A percentile compares a stretch with the other conserved stretches of the same genome.
Conservation (phyloP, 805 yeast species). For the Candida jianshihensis region DNA sequence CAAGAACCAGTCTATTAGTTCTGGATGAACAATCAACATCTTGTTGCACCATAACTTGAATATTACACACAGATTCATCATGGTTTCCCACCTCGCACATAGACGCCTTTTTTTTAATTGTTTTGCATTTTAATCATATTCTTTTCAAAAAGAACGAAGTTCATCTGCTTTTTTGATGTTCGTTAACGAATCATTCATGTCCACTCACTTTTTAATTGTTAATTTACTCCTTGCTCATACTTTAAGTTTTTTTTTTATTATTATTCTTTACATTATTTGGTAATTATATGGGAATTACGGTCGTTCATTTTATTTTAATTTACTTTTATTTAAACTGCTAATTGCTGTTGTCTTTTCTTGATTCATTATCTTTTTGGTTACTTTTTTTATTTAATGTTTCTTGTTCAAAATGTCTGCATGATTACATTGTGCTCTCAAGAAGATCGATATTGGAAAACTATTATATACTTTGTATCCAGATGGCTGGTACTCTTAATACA, state of each 20-base stretch:
- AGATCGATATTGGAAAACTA: no score
- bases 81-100: background rate
- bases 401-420: no score
- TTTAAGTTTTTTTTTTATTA: slow-evolving; percentile 1
- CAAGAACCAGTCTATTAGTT: slow-evolving; percentile 69
- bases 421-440: no score
- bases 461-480: no score
- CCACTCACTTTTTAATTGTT: slow-evolving; percentile 3
- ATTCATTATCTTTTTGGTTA: no score
- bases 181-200: slow-evolving; percentile 1
- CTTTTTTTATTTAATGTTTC: no score
- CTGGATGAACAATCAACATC: slow-evolving; percentile 36
- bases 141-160: background rate
- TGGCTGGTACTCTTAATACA: no score
- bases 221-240: background rate
- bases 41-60: slow-evolving; percentile 33
- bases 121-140: background rate
- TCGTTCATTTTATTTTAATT: no score
- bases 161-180: background rate
- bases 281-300: slow-evolving; percentile 8
- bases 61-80: no score
- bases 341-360: background rate
- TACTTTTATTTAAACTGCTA: slow-evolving; percentile 1
- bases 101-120: background rate
- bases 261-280: background rate